Evolutionary conservation across 1,284 basidiomycete species (phyloP).

Genomic region (Tilletiopsis washingtonensis): DNA sequence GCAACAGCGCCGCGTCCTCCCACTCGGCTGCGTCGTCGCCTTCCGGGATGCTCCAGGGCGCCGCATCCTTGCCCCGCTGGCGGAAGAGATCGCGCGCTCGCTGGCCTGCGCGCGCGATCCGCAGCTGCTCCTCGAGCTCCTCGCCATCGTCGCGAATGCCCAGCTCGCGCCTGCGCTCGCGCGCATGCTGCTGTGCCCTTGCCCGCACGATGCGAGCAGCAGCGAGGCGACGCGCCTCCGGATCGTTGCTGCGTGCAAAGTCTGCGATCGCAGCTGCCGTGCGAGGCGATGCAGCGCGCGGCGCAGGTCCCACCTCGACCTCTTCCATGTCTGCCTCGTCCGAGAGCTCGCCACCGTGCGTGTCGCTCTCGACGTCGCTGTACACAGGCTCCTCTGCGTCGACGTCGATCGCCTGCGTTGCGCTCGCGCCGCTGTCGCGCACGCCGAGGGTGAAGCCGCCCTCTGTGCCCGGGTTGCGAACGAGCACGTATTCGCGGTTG

Average conservation of each 20-base stretch:
- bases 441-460: conserved; percentile 93
- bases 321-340: conserved; percentile 37
- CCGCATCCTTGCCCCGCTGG: no score
- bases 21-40: no score
- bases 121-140: conserved; percentile 10
- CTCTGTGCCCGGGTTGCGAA: conserved; percentile 72
- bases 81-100: background rate
- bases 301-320: conserved; percentile 6
- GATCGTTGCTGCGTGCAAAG: conserved; percentile 12
- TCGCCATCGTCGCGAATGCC: conserved; percentile 24
- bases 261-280: background rate
- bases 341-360: conserved; percentile 10
- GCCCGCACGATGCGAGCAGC: conserved; percentile 19
- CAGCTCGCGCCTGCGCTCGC: conserved; percentile 24
- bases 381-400: conserved; percentile 27
- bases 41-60: no score
- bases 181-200: conserved; percentile 28
- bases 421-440: conserved; percentile 62
- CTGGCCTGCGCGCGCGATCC: background rate
- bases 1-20: no score
- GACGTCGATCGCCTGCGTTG: conserved; percentile 77
- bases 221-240: conserved; percentile 19
- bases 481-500: conserved; percentile 83
- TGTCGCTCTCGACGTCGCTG: conserved; percentile 16
- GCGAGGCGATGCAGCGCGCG: background rate